A percentile compares a stretch with the other conserved stretches of the same genome.
Evolutionary conservation across 1,284 basidiomycete species (phyloP).

Genomic region (Boletellus sp.): DNA sequence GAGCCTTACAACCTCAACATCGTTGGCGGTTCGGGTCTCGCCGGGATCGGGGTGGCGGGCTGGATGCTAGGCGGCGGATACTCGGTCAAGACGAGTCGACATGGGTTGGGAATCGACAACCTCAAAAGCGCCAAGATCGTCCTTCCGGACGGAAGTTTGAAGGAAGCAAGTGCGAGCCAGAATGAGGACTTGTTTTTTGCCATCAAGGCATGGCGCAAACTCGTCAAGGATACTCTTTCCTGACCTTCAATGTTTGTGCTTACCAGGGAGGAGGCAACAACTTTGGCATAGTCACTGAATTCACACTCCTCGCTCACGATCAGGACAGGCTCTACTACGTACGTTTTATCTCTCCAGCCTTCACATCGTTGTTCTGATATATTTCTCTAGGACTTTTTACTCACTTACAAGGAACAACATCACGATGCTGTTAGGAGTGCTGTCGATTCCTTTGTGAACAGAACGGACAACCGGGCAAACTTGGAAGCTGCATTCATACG

Average conservation of each 20-base stretch:
- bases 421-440: conserved; percentile 9
- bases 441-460: conserved; percentile 7
- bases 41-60: conserved; percentile 44
- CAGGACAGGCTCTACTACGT: conserved; percentile 1
- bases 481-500: conserved; percentile 13
- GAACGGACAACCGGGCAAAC: conserved; percentile 7
- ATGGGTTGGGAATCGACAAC: conserved; percentile 44
- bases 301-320: conserved; percentile 20
- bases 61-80: conserved; percentile 49
- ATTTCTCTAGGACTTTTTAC: neutral
- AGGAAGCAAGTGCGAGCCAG: conserved; percentile 15
- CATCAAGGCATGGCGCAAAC: conserved; percentile 32
- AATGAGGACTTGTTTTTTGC: conserved; percentile 38
- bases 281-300: conserved; percentile 29
- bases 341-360: neutral
- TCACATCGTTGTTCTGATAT: neutral
- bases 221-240: neutral
- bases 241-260: neutral
- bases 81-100: conserved; percentile 41
- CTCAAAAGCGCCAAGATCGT: conserved; percentile 39
- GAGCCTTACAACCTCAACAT: conserved; percentile 39
- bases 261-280: conserved; percentile 31
- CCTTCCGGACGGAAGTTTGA: conserved; percentile 39
- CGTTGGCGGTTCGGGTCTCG: conserved; percentile 41
- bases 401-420: neutral